A percentile compares a stretch with the other conserved stretches of the same genome.
Conservation (phyloP, 495 filamentous ascomycete genomes). For the Lepidopterella palustris region DNA sequence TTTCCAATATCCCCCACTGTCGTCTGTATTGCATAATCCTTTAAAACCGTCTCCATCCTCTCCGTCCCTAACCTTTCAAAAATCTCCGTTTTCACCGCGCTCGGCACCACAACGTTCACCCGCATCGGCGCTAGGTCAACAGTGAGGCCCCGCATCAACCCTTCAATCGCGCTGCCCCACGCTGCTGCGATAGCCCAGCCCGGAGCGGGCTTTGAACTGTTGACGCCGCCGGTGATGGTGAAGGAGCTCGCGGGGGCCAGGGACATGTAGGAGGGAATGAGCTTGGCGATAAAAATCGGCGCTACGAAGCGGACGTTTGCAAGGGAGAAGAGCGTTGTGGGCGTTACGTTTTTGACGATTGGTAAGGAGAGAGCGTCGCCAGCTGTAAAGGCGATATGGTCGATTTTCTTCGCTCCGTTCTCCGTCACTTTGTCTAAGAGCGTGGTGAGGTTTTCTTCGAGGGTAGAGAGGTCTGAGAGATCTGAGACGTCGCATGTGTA, state of each 20-base stretch:
- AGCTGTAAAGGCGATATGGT: conserved; percentile 61
- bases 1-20: conserved; percentile 44
- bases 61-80: conserved; percentile 34
- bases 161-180: conserved; percentile 36
- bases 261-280: conserved; percentile 39
- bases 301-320: conserved; percentile 44
- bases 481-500: conserved; percentile 47
- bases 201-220: conserved; percentile 40
- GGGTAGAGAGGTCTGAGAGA: conserved; percentile 38
- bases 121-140: conserved; percentile 53
- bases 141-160: conserved; percentile 48
- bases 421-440: conserved; percentile 41
- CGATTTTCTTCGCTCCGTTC: conserved; percentile 35
- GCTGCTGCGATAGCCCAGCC: conserved; percentile 44
- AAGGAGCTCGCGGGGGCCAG: conserved; percentile 40
- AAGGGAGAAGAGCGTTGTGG: conserved; percentile 16
- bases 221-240: conserved; percentile 49
- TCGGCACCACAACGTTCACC: conserved; percentile 54
- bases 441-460: conserved; percentile 43
- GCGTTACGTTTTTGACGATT: conserved; percentile 37
- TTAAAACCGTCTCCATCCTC: conserved; percentile 31
- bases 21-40: conserved; percentile 26
- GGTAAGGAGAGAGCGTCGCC: conserved; percentile 41
- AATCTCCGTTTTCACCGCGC: conserved; percentile 50
- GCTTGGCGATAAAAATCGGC: conserved; percentile 50